These are phyloP conservation scores for Mycena sp. DNA, from an alignment of 1,284 basidiomycete species.

Conservation along the genomic window DNA sequence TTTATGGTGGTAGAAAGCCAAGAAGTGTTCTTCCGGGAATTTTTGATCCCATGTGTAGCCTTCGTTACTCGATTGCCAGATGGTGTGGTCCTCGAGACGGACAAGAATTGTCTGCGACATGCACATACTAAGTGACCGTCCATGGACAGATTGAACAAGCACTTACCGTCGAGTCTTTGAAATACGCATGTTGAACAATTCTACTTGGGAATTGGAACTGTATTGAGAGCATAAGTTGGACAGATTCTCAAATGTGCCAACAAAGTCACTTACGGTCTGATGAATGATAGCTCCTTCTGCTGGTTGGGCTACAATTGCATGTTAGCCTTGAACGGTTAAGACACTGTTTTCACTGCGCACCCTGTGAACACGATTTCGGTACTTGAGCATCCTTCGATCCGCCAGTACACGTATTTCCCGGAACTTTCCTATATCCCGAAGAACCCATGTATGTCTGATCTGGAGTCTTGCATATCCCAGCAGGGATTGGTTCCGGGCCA, in stretches of 20 bases:
- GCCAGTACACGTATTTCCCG: conserved; percentile 88
- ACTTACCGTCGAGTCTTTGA: conserved; percentile 74
- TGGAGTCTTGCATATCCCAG: conserved; percentile 69
- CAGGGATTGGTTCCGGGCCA: conserved; percentile 88
- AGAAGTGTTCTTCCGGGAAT: conserved; percentile 68
- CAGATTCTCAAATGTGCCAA: not conserved
- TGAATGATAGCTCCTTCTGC: conserved; percentile 77
- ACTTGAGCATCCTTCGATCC: conserved; percentile 79
- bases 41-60: conserved; percentile 90
- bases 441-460: conserved; percentile 85
- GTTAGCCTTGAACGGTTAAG: too few species aligned
- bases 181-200: conserved; percentile 87
- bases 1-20: conserved; percentile 89
- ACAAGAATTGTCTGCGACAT: conserved; percentile 81
- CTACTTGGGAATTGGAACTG: conserved; percentile 79
- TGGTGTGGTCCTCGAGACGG: conserved; percentile 77
- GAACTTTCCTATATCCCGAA: conserved; percentile 92
- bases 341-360: too few species aligned
- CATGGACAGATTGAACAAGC: not conserved
- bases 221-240: conserved; percentile 6
- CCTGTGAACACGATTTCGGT: conserved; percentile 80
- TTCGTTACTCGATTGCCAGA: conserved; percentile 96
- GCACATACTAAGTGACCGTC: not conserved
- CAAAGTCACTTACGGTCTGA: conserved; percentile 62
- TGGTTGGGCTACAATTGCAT: conserved; percentile 67